Conservation (phyloP, 306 rosid genomes). For the Quillaja saponaria region DNA sequence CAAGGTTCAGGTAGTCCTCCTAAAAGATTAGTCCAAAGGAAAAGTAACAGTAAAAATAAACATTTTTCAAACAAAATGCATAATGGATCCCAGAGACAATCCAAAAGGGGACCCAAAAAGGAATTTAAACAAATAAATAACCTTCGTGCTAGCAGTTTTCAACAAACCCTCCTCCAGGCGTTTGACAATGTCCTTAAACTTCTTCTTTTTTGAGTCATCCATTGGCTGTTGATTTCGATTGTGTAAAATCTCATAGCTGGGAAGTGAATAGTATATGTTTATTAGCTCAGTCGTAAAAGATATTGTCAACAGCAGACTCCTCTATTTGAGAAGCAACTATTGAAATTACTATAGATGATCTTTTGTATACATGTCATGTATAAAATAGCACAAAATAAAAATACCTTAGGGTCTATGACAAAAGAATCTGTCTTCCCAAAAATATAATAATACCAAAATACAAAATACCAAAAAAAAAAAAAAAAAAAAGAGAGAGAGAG, state of each 20-base stretch:
- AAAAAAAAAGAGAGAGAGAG: too few species aligned
- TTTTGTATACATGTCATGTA: background rate
- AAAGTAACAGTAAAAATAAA: slow-evolving; percentile 8
- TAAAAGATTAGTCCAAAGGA: slow-evolving; percentile 39
- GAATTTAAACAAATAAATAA: slow-evolving; percentile 26
- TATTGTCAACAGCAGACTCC: background rate
- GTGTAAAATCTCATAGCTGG: slow-evolving; percentile 54
- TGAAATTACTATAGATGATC: background rate
- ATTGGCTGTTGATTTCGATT: slow-evolving; percentile 46
- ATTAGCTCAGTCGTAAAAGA: slow-evolving; percentile 15
- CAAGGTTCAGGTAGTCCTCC: slow-evolving; percentile 91
- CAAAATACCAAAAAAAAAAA: too few species aligned
- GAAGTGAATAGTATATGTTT: slow-evolving; percentile 22
- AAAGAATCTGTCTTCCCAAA: too few species aligned
- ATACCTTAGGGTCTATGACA: too few species aligned
- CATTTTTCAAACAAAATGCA: background rate
- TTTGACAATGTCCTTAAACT: slow-evolving; percentile 61
- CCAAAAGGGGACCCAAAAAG: background rate
- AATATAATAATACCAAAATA: too few species aligned
- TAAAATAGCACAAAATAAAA: background rate
- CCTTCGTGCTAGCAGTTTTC: slow-evolving; percentile 64
- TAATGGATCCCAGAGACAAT: background rate
- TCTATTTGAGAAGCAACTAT: background rate
- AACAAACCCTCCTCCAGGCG: slow-evolving; percentile 83
- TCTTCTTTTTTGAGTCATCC: slow-evolving; percentile 45